These are phyloP conservation scores for Eragrostis nindensis DNA, from an alignment of 176 grass and related monocot species.

Conservation along the genomic window DNA sequence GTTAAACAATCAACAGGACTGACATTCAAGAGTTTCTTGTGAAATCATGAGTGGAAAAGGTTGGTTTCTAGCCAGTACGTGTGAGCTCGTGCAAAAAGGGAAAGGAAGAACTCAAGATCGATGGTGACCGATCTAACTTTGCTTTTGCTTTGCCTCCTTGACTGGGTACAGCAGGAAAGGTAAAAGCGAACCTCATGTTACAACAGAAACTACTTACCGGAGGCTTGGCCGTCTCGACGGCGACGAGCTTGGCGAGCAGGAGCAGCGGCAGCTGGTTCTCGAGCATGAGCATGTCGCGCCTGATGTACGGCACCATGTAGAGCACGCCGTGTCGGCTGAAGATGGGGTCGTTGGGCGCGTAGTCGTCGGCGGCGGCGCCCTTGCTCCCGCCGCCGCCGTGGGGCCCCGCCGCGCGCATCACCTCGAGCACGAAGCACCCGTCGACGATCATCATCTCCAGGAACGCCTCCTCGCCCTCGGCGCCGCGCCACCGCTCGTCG, in stretches of 20 bases:
- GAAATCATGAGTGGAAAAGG: no score
- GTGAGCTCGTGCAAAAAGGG: background rate
- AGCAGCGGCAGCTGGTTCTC: slow-evolving; percentile 84
- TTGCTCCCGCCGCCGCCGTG: background rate
- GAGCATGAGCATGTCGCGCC: slow-evolving; percentile 80
- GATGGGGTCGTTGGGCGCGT: slow-evolving; percentile 75
- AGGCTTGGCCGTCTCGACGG: slow-evolving; percentile 34
- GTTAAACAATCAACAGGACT: no score
- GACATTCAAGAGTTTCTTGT: no score
- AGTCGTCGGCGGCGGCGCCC: slow-evolving; percentile 33
- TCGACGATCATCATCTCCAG: slow-evolving; percentile 75
- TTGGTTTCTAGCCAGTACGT: background rate
- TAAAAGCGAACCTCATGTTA: background rate
- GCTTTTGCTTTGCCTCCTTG: slow-evolving; percentile 36
- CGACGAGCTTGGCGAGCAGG: slow-evolving; percentile 55
- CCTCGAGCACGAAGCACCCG: slow-evolving; percentile 81
- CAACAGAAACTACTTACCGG: slow-evolving; percentile 17
- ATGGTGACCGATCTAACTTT: background rate
- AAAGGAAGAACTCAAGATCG: slow-evolving; percentile 13
- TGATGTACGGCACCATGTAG: slow-evolving; percentile 71
- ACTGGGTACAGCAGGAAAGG: background rate
- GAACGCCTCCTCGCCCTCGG: slow-evolving; percentile 41
- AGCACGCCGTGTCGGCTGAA: slow-evolving; percentile 76
- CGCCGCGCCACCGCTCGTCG: slow-evolving; percentile 28
- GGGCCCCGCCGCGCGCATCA: slow-evolving; percentile 44